Conservation (phyloP, 2,329 filamentous ascomycete genomes). For the Trichoderma simmonsii region DNA sequence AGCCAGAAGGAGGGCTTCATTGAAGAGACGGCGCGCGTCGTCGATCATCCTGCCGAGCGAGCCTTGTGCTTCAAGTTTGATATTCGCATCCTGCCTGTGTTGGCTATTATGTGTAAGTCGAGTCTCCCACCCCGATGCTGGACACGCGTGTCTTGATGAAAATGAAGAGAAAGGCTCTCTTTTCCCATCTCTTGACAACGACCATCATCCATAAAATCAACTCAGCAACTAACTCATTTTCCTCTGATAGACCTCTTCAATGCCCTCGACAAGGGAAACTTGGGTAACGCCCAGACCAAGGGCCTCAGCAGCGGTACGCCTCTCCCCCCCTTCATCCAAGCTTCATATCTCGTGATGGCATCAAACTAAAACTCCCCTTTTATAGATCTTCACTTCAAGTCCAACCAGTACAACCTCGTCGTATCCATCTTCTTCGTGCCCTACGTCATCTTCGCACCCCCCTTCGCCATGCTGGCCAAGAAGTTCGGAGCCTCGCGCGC, state of each 20-base stretch:
- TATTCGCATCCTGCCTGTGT: constrained; percentile 49
- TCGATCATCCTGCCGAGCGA: constrained; percentile 46
- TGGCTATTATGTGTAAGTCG: constrained; percentile 50
- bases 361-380: background rate
- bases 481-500: constrained; percentile 65
- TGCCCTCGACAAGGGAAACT: constrained; percentile 42
- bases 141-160: background rate
- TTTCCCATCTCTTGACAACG: background rate
- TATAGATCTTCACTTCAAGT: constrained; percentile 50
- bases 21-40: constrained; percentile 29
- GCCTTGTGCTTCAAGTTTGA: constrained; percentile 54
- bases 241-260: constrained; percentile 44
- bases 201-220: background rate
- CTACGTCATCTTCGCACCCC: constrained; percentile 67
- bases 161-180: background rate
- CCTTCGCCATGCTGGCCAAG: constrained; percentile 61
- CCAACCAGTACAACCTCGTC: constrained; percentile 66
- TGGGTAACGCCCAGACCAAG: constrained; percentile 55
- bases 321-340: background rate
- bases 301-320: constrained; percentile 37
- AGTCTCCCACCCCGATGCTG: background rate
- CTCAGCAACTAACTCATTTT: background rate
- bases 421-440: constrained; percentile 73
- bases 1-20: constrained; percentile 16
- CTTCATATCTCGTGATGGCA: background rate